Evolutionary conservation across 2,329 filamentous ascomycete species (phyloP).

Genomic region (Daldinia eschscholtzii): DNA sequence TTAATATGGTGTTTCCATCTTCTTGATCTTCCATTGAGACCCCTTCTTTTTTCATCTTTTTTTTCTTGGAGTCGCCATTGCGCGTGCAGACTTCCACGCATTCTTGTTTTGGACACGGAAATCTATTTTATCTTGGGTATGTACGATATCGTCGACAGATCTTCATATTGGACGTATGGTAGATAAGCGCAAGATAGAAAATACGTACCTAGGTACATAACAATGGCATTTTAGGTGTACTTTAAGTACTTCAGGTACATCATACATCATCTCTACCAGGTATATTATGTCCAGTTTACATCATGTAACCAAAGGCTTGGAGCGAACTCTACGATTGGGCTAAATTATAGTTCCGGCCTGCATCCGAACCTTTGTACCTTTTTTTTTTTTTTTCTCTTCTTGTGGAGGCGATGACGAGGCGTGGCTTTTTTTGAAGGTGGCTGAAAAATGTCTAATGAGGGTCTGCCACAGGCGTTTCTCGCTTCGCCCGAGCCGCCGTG

Average conservation of each 20-base stretch:
- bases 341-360: conserved; percentile 34
- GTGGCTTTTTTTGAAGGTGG: conserved; percentile 43
- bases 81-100: not conserved
- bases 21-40: conserved; percentile 23
- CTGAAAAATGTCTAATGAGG: conserved; percentile 38
- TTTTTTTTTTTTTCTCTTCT: conserved; percentile 14
- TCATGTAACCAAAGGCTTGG: conserved; percentile 4
- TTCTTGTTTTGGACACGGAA: not conserved
- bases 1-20: conserved; percentile 16
- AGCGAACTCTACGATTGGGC: conserved; percentile 15
- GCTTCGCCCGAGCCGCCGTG: conserved; percentile 23
- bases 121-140: not conserved
- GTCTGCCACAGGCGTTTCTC: conserved; percentile 16
- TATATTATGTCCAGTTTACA: not conserved
- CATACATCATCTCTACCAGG: not conserved
- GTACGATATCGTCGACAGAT: not conserved
- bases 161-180: not conserved
- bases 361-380: conserved; percentile 27
- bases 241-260: not conserved
- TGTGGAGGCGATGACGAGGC: conserved; percentile 47
- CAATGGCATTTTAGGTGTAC: not conserved
- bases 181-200: not conserved
- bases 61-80: conserved; percentile 1
- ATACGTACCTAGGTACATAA: not conserved
- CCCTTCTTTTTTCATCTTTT: conserved; percentile 7